phyloP scores from a whole-genome alignment of 306 rosid genomes.

The Luffa aegyptiaca region DNA sequence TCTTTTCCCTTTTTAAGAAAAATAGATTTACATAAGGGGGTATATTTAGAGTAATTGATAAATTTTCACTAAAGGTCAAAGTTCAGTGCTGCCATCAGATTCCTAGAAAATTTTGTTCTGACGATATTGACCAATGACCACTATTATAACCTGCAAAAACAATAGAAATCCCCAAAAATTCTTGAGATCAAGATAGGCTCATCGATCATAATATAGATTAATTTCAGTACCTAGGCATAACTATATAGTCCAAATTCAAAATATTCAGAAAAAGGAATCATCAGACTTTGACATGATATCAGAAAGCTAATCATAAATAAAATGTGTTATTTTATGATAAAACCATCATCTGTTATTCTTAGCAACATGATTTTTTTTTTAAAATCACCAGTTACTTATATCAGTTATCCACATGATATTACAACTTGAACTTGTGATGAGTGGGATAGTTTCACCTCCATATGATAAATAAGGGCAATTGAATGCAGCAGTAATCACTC shows the following conservation, averaged over 20 bases:
- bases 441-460: constrained; percentile 34
- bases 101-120: neutral
- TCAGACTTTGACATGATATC: neutral
- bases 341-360: neutral
- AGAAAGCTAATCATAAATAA: neutral
- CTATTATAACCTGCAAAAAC: neutral
- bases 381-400: too few species aligned
- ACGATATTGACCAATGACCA: neutral
- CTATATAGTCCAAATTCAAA: neutral
- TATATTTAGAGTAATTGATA: neutral
- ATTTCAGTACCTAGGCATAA: neutral
- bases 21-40: neutral
- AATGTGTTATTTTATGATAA: neutral
- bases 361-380: neutral
- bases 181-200: neutral
- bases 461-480: constrained; percentile 55
- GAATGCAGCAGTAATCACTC: constrained; percentile 46
- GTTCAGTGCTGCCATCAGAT: neutral
- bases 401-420: neutral
- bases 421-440: neutral
- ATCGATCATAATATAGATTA: neutral
- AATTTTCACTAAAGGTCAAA: neutral
- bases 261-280: neutral
- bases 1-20: too few species aligned
- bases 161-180: neutral